phyloP scores from a whole-genome alignment of 139 green algal genomes.

The Micromonas pusilla region DNA sequence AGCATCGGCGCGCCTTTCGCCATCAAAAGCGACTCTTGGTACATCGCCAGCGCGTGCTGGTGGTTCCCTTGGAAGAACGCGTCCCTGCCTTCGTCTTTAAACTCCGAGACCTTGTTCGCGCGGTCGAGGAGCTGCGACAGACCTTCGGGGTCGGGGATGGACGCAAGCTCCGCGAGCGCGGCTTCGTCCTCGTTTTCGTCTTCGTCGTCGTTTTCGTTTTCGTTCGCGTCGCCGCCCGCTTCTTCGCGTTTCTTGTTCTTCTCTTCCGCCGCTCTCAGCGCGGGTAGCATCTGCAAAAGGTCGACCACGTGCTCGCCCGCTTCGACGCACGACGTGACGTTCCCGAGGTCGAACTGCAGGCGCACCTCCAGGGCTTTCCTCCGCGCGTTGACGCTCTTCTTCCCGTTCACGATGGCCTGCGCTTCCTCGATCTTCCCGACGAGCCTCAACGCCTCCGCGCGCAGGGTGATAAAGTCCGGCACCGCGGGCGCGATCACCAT shows the following conservation, averaged over 20 bases:
- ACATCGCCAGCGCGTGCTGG: not conserved
- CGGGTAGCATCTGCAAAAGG: not conserved
- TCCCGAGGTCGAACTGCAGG: slow-evolving; percentile 9
- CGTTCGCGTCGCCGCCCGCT: not conserved
- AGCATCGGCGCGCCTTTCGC: not conserved
- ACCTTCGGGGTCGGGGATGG: not conserved
- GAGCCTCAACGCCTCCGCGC: slow-evolving; percentile 15
- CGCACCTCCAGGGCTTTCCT: not conserved
- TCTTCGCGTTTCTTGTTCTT: not conserved
- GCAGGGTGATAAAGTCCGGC: not conserved
- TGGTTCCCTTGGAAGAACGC: not conserved
- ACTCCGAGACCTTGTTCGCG: not conserved
- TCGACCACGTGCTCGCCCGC: not conserved
- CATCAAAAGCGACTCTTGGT: not conserved
- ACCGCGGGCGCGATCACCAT: not conserved
- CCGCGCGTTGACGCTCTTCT: not conserved
- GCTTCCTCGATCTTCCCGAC: not conserved
- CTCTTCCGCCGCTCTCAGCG: too few relatives aligned
- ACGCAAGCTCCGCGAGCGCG: not conserved
- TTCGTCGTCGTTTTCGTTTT: not conserved
- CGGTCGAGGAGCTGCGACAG: not conserved
- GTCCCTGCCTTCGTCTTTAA: slow-evolving; percentile 1
- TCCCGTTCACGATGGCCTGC: not conserved
- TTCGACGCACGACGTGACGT: not conserved
- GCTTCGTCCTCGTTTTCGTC: not conserved